A percentile compares a stretch with the other conserved stretches of the same genome.
Evolutionary conservation across 2,329 filamentous ascomycete species (phyloP).

Genomic region (Claviceps africana): DNA sequence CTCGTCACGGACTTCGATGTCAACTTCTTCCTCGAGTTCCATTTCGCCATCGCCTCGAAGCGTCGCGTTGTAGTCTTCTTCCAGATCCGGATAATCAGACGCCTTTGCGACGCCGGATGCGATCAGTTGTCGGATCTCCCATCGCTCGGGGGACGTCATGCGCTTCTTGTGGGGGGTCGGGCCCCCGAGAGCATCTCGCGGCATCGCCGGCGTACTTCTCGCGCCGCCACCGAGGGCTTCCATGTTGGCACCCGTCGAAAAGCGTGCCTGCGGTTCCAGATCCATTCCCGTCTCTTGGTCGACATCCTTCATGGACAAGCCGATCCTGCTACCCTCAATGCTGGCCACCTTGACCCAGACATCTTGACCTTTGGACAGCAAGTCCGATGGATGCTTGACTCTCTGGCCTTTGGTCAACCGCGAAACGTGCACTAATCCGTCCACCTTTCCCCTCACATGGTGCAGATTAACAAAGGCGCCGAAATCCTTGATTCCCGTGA

Average conservation of each 20-base stretch:
- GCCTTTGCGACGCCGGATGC: slow-evolving; percentile 88
- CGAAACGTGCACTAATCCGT: slow-evolving; percentile 88
- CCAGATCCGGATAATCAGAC: slow-evolving; percentile 84
- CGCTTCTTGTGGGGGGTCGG: slow-evolving; percentile 63
- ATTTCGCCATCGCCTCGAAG: slow-evolving; percentile 75
- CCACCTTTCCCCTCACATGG: slow-evolving; percentile 74
- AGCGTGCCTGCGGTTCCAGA: slow-evolving; percentile 58
- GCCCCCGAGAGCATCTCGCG: slow-evolving; percentile 24
- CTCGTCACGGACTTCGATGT: slow-evolving; percentile 92
- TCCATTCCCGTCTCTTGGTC: slow-evolving; percentile 82
- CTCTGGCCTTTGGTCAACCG: slow-evolving; percentile 72
- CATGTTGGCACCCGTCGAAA: slow-evolving; percentile 84
- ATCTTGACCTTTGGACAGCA: slow-evolving; percentile 64
- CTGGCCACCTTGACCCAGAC: slow-evolving; percentile 91
- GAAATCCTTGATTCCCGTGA: slow-evolving; percentile 90
- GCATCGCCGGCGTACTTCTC: slow-evolving; percentile 27
- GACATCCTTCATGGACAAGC: slow-evolving; percentile 93
- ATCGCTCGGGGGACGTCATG: slow-evolving; percentile 90
- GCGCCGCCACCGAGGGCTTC: slow-evolving; percentile 57
- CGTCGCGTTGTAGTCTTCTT: slow-evolving; percentile 85
- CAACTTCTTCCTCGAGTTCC: slow-evolving; percentile 89
- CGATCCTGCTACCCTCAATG: slow-evolving; percentile 68
- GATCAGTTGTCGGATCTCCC: slow-evolving; percentile 95
- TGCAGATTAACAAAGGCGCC: slow-evolving; percentile 89
- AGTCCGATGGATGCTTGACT: slow-evolving; percentile 82